Base-by-base conservation (phyloP, 805 yeast species). In the Huiozyma sinensis region DNA sequence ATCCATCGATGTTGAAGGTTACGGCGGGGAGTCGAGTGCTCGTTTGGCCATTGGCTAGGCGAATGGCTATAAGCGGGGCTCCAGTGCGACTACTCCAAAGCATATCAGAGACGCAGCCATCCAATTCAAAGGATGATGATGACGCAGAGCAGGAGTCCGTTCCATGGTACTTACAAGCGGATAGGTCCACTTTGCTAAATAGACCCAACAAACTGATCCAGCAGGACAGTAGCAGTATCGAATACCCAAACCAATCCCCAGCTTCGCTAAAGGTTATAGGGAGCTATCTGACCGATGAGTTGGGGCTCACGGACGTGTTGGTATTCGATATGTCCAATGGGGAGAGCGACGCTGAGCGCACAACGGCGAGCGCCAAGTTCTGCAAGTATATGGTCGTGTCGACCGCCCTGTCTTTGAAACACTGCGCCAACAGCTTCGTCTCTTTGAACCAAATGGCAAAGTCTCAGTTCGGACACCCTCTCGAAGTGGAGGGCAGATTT, bases 391-490 rank as follows among this genome's bases (percentile, higher is more conserved):
- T 79, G 71, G 64, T 90, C 5, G 65, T 90, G 0, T 75, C 81
- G 13, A 76, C 92, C 0, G 95, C 95, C 4, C 82, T 80, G 58
- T 77, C 89, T 30, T 75, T 77, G 34, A 79, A 75, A 48, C 97
- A 89, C 64, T 64, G 87, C 24, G 78, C 73, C 50, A 81, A 79
- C 48, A 87, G 94, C 1, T 76, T 83, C 2, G 65, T 66, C 11
- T 80, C 77, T 50, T 63, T 88, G 34, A 67, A 75, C 41, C 68
- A 69, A 28, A 69, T 69, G 56, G 57, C 87, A 36, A 89, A 89
- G 57, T 73, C 72, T 34, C 64, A 67, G 6, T 66, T 63, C 44
- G 60, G 65, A 7, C 57, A 60, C 1, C 50, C 72, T 1, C 81
- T 92, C 0, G 55, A 62, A 6, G 67, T 80, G 4, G 95, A 88